These are phyloP conservation scores for Pseudogymnoascus sp. DNA, from an alignment of 2,329 filamentous ascomycete species.

Conservation along the genomic window DNA sequence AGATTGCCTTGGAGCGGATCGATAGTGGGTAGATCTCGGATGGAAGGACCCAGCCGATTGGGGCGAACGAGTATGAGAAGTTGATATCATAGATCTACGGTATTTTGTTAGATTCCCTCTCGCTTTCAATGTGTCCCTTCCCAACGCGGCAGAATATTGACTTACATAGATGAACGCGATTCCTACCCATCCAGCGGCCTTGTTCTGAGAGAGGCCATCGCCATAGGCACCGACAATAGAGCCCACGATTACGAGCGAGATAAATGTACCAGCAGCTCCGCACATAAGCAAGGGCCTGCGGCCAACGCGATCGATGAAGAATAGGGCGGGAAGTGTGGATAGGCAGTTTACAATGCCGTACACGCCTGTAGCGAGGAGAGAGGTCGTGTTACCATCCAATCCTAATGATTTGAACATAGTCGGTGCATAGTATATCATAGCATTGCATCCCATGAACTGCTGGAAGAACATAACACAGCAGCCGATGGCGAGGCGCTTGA, in stretches of 20 bases:
- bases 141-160: neutral
- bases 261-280: conserved; percentile 41
- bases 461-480: conserved; percentile 26
- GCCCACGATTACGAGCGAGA: conserved; percentile 49
- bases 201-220: conserved; percentile 37
- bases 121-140: neutral
- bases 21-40: conserved; percentile 51
- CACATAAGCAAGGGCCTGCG: conserved; percentile 33
- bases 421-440: conserved; percentile 34
- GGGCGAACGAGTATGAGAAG: conserved; percentile 45
- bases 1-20: conserved; percentile 53
- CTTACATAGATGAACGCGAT: conserved; percentile 48
- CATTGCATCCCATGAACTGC: conserved; percentile 25
- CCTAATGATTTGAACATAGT: conserved; percentile 39
- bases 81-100: conserved; percentile 56
- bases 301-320: conserved; percentile 26
- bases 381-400: conserved; percentile 35
- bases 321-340: conserved; percentile 31
- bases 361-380: conserved; percentile 49
- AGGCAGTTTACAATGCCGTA: conserved; percentile 49
- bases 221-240: conserved; percentile 43
- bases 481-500: conserved; percentile 18
- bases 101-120: conserved; percentile 17
- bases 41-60: conserved; percentile 48
- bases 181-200: conserved; percentile 48